These are phyloP conservation scores for Metschnikowia lochheadii DNA, from an alignment of 805 yeast species.

Conservation along the genomic window DNA sequence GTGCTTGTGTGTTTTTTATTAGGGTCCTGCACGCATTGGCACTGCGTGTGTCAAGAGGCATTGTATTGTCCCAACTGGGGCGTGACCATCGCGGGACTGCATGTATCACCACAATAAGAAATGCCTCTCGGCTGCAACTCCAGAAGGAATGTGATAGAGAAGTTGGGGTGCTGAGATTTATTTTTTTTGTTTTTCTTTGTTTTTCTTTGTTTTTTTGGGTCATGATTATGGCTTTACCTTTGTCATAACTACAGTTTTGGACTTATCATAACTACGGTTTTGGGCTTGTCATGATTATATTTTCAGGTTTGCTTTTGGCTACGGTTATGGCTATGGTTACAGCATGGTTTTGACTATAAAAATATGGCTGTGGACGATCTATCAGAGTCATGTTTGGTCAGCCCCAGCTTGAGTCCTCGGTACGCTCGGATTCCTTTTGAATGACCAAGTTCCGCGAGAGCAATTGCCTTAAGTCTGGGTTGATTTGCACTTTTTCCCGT, in stretches of 20 bases:
- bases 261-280: too few relatives aligned
- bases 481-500: conserved; percentile 27
- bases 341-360: too few relatives aligned
- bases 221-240: too few relatives aligned
- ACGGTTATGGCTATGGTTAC: too few relatives aligned
- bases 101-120: background rate
- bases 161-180: too few relatives aligned
- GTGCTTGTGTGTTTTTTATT: background rate
- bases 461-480: conserved; percentile 55
- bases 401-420: conserved; percentile 45
- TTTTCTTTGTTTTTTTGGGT: too few relatives aligned
- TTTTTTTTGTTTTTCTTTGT: too few relatives aligned
- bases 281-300: too few relatives aligned
- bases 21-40: conserved; percentile 1
- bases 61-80: background rate
- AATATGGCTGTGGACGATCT: too few relatives aligned
- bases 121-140: background rate
- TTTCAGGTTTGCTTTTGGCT: too few relatives aligned
- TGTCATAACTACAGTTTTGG: background rate
- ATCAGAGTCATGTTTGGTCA: conserved; percentile 10
- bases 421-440: conserved; percentile 53
- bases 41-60: background rate
- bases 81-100: conserved; percentile 3
- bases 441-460: conserved; percentile 59
- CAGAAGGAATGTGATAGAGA: too few relatives aligned